Conservation (phyloP, 305 asterid genomes). For the Vinca major region DNA sequence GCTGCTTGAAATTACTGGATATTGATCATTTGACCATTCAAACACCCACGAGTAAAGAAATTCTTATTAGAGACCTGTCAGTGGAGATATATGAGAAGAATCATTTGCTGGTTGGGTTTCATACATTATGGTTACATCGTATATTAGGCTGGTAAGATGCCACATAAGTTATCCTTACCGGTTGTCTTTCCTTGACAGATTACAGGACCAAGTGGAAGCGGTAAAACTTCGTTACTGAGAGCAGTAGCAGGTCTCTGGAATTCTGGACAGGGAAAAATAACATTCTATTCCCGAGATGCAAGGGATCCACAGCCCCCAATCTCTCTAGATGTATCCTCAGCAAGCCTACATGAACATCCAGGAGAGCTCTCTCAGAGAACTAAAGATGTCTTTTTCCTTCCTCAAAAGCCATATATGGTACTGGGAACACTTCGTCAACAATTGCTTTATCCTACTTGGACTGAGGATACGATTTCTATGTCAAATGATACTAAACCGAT, state of each 20-base stretch:
- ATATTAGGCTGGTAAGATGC: conserved; percentile 15
- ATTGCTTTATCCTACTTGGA: conserved; percentile 79
- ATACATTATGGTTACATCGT: conserved; percentile 17
- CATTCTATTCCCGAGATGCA: conserved; percentile 38
- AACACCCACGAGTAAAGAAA: conserved; percentile 56
- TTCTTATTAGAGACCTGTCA: conserved; percentile 66
- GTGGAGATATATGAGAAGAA: conserved; percentile 57
- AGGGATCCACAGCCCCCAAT: conserved; percentile 20
- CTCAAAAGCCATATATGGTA: conserved; percentile 93
- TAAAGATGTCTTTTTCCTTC: conserved; percentile 73
- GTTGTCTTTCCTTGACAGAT: conserved; percentile 48
- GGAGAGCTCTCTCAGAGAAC: conserved; percentile 23
- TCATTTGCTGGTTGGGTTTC: conserved; percentile 63
- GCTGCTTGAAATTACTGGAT: conserved; percentile 33
- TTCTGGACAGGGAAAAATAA: conserved; percentile 64
- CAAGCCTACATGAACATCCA: conserved; percentile 17
- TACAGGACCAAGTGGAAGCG: conserved; percentile 95
- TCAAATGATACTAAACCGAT: conserved; percentile 31
- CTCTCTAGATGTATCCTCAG: conserved; percentile 26
- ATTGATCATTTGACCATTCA: conserved; percentile 60
- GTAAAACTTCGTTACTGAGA: conserved; percentile 83
- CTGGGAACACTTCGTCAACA: conserved; percentile 89
- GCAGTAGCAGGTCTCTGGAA: conserved; percentile 91
- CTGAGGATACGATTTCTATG: conserved; percentile 30
- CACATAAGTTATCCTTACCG: conserved; percentile 8